Conservation (phyloP, 2,329 filamentous ascomycete genomes). For the Endocalyx cinctus region DNA sequence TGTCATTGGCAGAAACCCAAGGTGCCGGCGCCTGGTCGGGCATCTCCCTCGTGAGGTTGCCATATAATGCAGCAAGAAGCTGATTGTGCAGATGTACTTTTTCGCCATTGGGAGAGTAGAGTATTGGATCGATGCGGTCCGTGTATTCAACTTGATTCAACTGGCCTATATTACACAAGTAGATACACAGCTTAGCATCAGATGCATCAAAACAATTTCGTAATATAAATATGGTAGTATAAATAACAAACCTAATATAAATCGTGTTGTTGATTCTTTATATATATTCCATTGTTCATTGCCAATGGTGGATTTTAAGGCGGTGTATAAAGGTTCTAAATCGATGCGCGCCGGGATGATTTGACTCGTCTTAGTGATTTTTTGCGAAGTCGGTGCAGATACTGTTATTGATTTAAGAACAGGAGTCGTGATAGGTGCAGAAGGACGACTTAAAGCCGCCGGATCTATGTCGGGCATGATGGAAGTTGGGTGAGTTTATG, state of each 20-base stretch:
- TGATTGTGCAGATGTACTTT: slow-evolving; percentile 64
- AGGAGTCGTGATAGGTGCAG: slow-evolving; percentile 54
- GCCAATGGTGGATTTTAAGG: slow-evolving; percentile 55
- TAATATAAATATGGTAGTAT: too few relatives aligned
- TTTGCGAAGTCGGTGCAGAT: slow-evolving; percentile 43
- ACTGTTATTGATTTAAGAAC: slow-evolving; percentile 56
- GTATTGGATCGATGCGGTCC: slow-evolving; percentile 55
- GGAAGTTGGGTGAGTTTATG: slow-evolving; percentile 11
- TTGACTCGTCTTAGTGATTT: slow-evolving; percentile 56
- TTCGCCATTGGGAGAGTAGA: slow-evolving; percentile 53
- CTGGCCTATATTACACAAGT: too few relatives aligned
- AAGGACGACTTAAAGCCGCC: slow-evolving; percentile 60
- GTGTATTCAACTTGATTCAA: slow-evolving; percentile 60
- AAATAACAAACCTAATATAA: slow-evolving; percentile 51
- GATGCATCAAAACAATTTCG: too few relatives aligned
- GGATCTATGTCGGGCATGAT: slow-evolving; percentile 67
- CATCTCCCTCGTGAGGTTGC: slow-evolving; percentile 65
- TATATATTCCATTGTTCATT: slow-evolving; percentile 60
- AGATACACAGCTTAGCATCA: too few relatives aligned
- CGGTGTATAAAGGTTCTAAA: slow-evolving; percentile 59
- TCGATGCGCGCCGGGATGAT: slow-evolving; percentile 63
- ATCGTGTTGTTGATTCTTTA: slow-evolving; percentile 59
- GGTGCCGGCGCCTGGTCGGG: slow-evolving; percentile 63
- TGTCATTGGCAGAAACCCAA: slow-evolving; percentile 70
- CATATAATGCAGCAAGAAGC: slow-evolving; percentile 61